Base-by-base conservation (phyloP, 2,329 filamentous ascomycete species). In the Pseudogymnoascus sp. region DNA sequence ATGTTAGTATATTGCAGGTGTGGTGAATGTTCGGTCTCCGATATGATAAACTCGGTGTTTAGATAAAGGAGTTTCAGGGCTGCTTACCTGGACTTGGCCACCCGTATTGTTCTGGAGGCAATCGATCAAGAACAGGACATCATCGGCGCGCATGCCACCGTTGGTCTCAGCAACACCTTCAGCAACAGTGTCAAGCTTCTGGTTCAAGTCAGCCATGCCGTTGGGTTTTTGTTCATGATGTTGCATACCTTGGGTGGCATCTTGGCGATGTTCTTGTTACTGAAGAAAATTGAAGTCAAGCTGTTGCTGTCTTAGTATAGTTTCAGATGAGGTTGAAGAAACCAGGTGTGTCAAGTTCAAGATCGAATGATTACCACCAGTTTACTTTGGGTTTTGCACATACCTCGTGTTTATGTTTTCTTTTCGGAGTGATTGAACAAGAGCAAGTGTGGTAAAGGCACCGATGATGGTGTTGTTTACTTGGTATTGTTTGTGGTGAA, bases 81-180 rank as follows among this genome's bases (percentile, higher is more conserved):
- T 14, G 14, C 69, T 68, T 70, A 72, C 69, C 10, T 62, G 37
- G 14, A 72, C 54, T 5, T 57, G 26, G 21, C 69, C 69, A 63
- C 67, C 69, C 14, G 61, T 67, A 8, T 66, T 63, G 34, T 72
- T 66, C 8, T 66, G 66, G 37, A 72, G 63, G 42, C 70, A 71
- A 5, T 62, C 62, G 5, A 72, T 62, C 4, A 72, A 57, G 21
- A 72, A 72, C 1, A 67, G 63, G 23, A 69, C 59, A 21, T 71
- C 70, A 3, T 34, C 36, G 4, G 62, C 12, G 12, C 62, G 47
- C 66, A 71, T 69, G 14, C 62, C 64, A 34, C n/a, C 16, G 16
- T 10, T 1, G 29, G 26, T 14, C 1, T 57, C 51, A 34, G 29
- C 51, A 18, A 11, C 29, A 11, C 51, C 51, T 2, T 57, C 51